Conservation (phyloP, 371 early-diverging fungal species). For the Mucor irregularis region DNA sequence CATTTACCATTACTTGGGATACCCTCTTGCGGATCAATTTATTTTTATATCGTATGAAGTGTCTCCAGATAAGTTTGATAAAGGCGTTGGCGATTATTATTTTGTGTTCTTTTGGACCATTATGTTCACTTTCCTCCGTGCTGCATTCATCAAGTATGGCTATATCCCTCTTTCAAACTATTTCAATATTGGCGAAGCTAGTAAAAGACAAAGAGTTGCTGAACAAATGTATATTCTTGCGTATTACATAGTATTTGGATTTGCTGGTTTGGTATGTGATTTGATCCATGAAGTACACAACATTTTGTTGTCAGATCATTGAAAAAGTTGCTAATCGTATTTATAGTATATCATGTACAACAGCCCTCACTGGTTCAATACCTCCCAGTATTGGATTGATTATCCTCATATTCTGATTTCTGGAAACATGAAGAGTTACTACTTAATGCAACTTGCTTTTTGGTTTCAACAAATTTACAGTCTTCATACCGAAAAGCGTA, state of each 20-base stretch:
- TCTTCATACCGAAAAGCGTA: conserved; percentile 67
- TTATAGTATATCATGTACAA: conserved; percentile 48
- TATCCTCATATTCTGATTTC: conserved; percentile 59
- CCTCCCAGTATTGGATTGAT: conserved; percentile 58
- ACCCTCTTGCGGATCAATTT: conserved; percentile 14
- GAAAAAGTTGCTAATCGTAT: background rate
- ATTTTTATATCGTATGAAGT: conserved; percentile 17
- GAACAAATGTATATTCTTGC: conserved; percentile 56
- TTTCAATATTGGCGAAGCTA: conserved; percentile 41
- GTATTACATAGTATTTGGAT: conserved; percentile 54
- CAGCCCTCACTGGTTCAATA: conserved; percentile 64
- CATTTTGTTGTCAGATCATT: background rate
- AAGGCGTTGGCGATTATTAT: conserved; percentile 47
- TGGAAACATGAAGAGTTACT: conserved; percentile 65
- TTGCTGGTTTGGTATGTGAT: conserved; percentile 52
- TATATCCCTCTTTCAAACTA: conserved; percentile 52
- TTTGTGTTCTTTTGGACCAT: conserved; percentile 61
- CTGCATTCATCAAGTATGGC: conserved; percentile 51
- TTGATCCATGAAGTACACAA: no score
- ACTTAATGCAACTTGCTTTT: conserved; percentile 70
- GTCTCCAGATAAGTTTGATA: conserved; percentile 18
- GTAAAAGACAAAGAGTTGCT: conserved; percentile 57
- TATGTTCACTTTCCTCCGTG: conserved; percentile 62
- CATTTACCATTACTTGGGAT: conserved; percentile 5
- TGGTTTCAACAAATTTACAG: conserved; percentile 74